Evolutionary conservation across 78 protist genomes (phyloP), one percentile per base, ranked within the genome.

Genomic region (Tieghemostelium lacteum): DNA sequence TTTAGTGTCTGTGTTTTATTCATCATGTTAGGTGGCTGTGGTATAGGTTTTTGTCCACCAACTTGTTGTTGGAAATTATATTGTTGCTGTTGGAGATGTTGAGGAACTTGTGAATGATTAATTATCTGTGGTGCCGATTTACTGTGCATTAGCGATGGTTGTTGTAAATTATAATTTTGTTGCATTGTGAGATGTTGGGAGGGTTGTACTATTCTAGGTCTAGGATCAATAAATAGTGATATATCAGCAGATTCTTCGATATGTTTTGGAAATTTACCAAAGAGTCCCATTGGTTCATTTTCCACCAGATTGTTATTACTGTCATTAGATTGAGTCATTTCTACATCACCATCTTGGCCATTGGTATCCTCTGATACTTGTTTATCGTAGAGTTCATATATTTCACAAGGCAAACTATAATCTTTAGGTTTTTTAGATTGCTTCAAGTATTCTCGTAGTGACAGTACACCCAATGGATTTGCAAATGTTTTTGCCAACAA

Each of bases 181-280:
- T 33, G 17, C 33, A 52, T 26, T 22, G 29, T 33, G 5, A 29
- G 61, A 37, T 24, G 67, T 52, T 31, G 39, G 28, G 22, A 26
- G 28, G 1, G 22, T 54, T 52, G 64, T 3, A 16, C 2, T 42
- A 49, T 3, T 5, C 34, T 24, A 17, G 40, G 75, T 63, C 39
- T 78, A 2, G 75, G 66, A 24, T 78, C 88, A 26, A 65, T 37
- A 67, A 78, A 78, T 29, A 78, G 17, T 1, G 88, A 65, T n/a
- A 57, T 19, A 29, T 55, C 64, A 6, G 54, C 52, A 55, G 26
- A n/a, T 37, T 73, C 80, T 5, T 55, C 80, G 2, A 73, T 29
- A 40, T 55, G 64, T 36, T n/a, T 55, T 12, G 66, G 80, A 57
- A 8, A 52, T 36, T 55, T 55, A 1, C 66, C 80, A 73, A 73